Evolutionary conservation across 495 filamentous ascomycete species (phyloP).

Genomic region (Penicillium maclennaniae): DNA sequence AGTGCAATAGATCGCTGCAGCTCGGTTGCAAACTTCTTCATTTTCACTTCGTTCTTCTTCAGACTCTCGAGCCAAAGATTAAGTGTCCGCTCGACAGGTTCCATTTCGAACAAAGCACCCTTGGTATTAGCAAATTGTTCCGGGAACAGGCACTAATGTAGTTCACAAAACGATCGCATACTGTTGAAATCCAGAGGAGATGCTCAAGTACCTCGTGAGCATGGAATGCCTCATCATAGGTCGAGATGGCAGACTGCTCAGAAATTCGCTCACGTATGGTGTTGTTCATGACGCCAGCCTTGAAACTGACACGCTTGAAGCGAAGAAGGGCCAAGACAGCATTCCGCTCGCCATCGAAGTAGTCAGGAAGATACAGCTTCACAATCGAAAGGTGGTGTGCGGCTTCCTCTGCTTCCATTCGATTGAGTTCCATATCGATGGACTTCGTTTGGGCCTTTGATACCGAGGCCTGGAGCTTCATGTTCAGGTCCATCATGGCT

Average conservation of each 20-base stretch:
- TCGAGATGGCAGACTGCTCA: slow-evolving; percentile 48
- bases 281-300: slow-evolving; percentile 71
- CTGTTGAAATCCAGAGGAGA: slow-evolving; percentile 74
- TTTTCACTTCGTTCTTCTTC: slow-evolving; percentile 81
- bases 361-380: slow-evolving; percentile 84
- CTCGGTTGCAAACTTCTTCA: slow-evolving; percentile 73
- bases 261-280: slow-evolving; percentile 75
- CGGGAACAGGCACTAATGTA: slow-evolving; percentile 70
- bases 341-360: slow-evolving; percentile 71
- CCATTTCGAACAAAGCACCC: slow-evolving; percentile 78
- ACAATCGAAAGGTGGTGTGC: slow-evolving; percentile 83
- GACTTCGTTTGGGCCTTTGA: slow-evolving; percentile 89
- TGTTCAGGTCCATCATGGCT: slow-evolving; percentile 93
- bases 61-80: slow-evolving; percentile 85
- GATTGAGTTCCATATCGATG: slow-evolving; percentile 83
- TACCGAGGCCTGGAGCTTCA: slow-evolving; percentile 85
- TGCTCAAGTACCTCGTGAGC: slow-evolving; percentile 80
- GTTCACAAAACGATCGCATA: slow-evolving; percentile 80
- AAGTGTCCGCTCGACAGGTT: slow-evolving; percentile 85
- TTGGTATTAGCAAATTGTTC: slow-evolving; percentile 74
- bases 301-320: slow-evolving; percentile 86
- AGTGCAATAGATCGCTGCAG: slow-evolving; percentile 77
- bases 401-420: slow-evolving; percentile 87
- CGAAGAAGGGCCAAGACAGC: slow-evolving; percentile 80
- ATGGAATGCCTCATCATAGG: slow-evolving; percentile 70